These are phyloP conservation scores for Fraxinus angustifolia DNA, from an alignment of 305 asterid species.

Conservation along the genomic window DNA sequence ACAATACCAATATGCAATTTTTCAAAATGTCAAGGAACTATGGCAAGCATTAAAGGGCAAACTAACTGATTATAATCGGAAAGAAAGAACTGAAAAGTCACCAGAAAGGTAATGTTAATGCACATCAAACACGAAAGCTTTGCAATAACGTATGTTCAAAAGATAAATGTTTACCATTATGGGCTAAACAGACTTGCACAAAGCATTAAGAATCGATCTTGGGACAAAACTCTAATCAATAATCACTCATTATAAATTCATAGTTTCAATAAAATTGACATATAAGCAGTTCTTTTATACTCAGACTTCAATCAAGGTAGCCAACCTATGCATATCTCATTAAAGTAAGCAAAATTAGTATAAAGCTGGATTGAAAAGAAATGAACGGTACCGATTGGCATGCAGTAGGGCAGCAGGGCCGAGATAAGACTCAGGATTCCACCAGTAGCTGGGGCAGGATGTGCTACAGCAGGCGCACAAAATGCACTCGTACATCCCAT, in stretches of 20 bases:
- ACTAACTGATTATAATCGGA: too few species aligned
- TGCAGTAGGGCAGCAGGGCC: conserved; percentile 97
- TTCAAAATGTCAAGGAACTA: too few species aligned
- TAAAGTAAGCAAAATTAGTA: neutral
- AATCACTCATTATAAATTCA: neutral
- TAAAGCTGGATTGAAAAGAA: neutral
- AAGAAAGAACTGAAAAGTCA: too few species aligned
- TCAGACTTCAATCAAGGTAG: neutral
- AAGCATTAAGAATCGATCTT: neutral
- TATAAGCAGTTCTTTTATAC: neutral
- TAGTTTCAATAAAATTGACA: neutral
- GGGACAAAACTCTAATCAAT: neutral
- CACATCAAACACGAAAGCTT: too few species aligned
- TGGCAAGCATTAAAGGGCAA: too few species aligned
- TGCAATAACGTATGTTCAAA: too few species aligned
- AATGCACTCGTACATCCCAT: conserved; percentile 97
- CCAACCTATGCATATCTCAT: neutral
- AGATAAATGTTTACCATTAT: too few species aligned
- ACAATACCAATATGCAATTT: too few species aligned
- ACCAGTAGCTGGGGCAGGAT: conserved; percentile 96
- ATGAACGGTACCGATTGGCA: conserved; percentile 56
- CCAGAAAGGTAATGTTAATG: too few species aligned
- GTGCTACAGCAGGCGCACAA: conserved; percentile 95
- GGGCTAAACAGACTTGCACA: too few species aligned
- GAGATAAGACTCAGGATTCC: conserved; percentile 94